phyloP scores from a whole-genome alignment of 371 early-diverging fungal genomes.

The Parasitella parasitica region DNA sequence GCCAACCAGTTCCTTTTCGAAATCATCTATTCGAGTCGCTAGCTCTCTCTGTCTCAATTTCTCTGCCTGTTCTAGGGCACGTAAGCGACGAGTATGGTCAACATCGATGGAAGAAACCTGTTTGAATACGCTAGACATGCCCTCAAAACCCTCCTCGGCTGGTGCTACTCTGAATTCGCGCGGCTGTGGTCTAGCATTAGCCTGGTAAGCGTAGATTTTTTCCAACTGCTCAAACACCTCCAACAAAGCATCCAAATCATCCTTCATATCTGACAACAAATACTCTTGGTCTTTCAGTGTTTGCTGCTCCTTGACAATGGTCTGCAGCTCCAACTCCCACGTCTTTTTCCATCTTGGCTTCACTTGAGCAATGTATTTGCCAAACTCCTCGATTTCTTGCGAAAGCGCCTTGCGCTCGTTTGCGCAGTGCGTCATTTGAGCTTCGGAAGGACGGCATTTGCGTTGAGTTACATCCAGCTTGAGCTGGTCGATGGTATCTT shows the following conservation, averaged over 20 bases:
- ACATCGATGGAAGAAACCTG: constrained; percentile 73
- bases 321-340: constrained; percentile 82
- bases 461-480: constrained; percentile 77
- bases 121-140: constrained; percentile 63
- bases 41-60: constrained; percentile 71
- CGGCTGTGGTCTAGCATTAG: constrained; percentile 33
- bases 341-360: constrained; percentile 81
- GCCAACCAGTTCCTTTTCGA: constrained; percentile 66
- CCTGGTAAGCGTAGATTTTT: constrained; percentile 65
- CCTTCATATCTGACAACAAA: constrained; percentile 67
- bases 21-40: constrained; percentile 66
- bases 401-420: constrained; percentile 59
- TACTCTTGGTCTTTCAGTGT: constrained; percentile 79
- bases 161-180: constrained; percentile 61
- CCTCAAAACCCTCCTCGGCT: constrained; percentile 62
- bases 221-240: constrained; percentile 68
- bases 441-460: constrained; percentile 67
- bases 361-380: constrained; percentile 60
- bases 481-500: constrained; percentile 74
- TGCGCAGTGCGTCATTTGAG: constrained; percentile 59
- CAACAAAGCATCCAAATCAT: constrained; percentile 62
- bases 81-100: constrained; percentile 67
- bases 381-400: constrained; percentile 56
- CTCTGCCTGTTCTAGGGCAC: constrained; percentile 73
- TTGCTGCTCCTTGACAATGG: constrained; percentile 79